phyloP scores from a whole-genome alignment of 1,284 basidiomycete species.

The Irpex sp. region DNA sequence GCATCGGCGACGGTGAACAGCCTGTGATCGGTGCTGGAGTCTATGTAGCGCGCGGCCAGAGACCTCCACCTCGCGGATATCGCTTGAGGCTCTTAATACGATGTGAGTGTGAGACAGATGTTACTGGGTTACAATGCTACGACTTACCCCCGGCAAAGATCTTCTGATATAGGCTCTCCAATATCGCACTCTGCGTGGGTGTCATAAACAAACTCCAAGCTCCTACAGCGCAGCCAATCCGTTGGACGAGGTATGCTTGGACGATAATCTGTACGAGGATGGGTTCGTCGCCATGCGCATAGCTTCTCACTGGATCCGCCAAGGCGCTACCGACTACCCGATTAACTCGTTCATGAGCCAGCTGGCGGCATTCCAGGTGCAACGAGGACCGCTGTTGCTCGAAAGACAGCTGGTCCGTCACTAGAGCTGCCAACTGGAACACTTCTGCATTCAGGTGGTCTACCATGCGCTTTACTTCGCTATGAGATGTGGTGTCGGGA shows the following conservation, averaged over 20 bases:
- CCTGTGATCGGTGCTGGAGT: background rate
- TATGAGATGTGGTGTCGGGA: conserved; percentile 20
- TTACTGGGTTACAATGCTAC: background rate
- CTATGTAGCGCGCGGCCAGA: conserved; percentile 1
- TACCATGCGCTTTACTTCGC: conserved; percentile 19
- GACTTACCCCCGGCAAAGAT: conserved; percentile 40
- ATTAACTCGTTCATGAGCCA: background rate
- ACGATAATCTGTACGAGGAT: conserved; percentile 50
- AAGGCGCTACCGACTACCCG: conserved; percentile 25
- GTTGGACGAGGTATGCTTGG: conserved; percentile 42
- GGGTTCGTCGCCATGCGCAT: conserved; percentile 36
- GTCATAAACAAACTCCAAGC: conserved; percentile 45
- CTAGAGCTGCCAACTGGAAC: conserved; percentile 17
- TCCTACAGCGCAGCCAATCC: conserved; percentile 40
- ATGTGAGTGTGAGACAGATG: conserved; percentile 21
- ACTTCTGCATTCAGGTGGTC: conserved; percentile 19
- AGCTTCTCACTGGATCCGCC: conserved; percentile 28
- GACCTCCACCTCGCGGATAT: conserved; percentile 8
- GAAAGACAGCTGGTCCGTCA: conserved; percentile 16
- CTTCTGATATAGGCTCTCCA: conserved; percentile 42
- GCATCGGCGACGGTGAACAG: conserved; percentile 24
- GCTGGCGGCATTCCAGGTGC: background rate
- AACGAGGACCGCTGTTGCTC: background rate
- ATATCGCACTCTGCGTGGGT: conserved; percentile 35
- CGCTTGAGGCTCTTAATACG: conserved; percentile 13